Base-by-base conservation (phyloP, 345 rosid genomes). In the Acer saccharum region DNA sequence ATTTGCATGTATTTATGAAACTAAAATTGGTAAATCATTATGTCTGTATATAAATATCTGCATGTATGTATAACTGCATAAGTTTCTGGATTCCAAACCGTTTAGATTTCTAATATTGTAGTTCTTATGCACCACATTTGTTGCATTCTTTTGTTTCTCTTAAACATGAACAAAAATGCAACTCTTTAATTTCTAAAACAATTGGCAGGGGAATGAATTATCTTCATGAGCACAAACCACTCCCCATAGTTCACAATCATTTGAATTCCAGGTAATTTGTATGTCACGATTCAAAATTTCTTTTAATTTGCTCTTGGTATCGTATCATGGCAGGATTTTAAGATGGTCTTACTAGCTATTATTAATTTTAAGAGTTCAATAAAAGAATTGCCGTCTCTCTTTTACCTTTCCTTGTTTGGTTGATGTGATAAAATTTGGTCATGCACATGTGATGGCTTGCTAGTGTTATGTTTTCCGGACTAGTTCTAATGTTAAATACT, bases 121-220 rank as follows among this genome's bases (percentile, higher is more conserved):
- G 18, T 41, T 14, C n/a, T 13, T 8, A 12, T 20, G 32, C 25
- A 41, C 23, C 13, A 23, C 21, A 41, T 61, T 73, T 23, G 7
- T 44, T 21, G 12, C 46, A 9, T 16, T 20, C 10, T 41, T 74
- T 21, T 48, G 25, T 48, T 27, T 27, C 18, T 23, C 1, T 21
- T 58, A 23, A 73, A 27, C 6, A 16, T 48, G 13, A 46, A 74
- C 41, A 2, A 23, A 43, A 43, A 43, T 43, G 10, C 46, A 43
- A 43, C 9, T 27, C n/a, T 8, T 29, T 61, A 57, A 44, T 63
- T 62, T 17, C 13, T 39, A 25, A 72, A 41, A 81, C 35, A 11
- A 72, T 57, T 68, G 25, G 74, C 84, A 90, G 93, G 75, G 93
- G 93, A 79, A 87, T 90, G 90, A 87, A 87, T 79, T 90, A 90